Percentiles rank a stretch among this genome's conserved stretches.
Evolutionary conservation across 139 green algal genomes (phyloP).

Genomic region (Ettlia oleoabundans): DNA sequence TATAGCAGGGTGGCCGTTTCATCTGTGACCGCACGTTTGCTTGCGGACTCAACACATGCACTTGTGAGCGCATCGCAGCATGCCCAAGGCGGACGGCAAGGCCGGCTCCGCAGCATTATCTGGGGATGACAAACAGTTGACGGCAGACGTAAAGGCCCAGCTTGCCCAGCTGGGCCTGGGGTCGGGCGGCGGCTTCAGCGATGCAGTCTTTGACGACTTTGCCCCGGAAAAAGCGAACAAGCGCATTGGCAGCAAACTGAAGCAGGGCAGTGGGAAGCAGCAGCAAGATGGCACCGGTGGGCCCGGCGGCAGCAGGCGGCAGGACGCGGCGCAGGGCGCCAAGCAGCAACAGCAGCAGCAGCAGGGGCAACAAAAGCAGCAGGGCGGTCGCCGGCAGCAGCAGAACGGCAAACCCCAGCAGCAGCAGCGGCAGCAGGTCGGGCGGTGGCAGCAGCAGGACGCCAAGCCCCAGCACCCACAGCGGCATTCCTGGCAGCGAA

Average conservation of each 20-base stretch:
- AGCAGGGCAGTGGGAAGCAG: not conserved
- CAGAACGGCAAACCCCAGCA: not conserved
- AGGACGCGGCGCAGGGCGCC: not conserved
- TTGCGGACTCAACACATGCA: too few relatives aligned
- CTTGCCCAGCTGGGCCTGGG: slow-evolving; percentile 64
- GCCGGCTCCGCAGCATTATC: not conserved
- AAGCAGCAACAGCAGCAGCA: slow-evolving; percentile 11
- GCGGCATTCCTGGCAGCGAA: not conserved
- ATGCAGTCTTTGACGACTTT: slow-evolving; percentile 79
- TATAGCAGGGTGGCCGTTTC: too few relatives aligned
- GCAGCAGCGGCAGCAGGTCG: slow-evolving; percentile 1
- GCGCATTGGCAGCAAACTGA: slow-evolving; percentile 17
- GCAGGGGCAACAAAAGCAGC: slow-evolving; percentile 2
- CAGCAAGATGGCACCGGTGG: not conserved
- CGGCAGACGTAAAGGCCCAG: slow-evolving; percentile 63
- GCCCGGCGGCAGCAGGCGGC: not conserved
- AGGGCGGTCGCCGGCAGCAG: not conserved
- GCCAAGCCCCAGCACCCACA: not conserved
- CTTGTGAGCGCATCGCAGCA: not conserved
- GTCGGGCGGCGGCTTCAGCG: slow-evolving; percentile 50
- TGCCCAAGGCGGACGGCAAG: slow-evolving; percentile 4
- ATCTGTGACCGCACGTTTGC: too few relatives aligned
- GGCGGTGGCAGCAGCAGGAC: not conserved
- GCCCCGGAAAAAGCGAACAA: slow-evolving; percentile 57
- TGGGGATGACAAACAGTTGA: slow-evolving; percentile 29